Conservation (phyloP, 2,329 filamentous ascomycete species). For the Penicillium glabrum region DNA sequence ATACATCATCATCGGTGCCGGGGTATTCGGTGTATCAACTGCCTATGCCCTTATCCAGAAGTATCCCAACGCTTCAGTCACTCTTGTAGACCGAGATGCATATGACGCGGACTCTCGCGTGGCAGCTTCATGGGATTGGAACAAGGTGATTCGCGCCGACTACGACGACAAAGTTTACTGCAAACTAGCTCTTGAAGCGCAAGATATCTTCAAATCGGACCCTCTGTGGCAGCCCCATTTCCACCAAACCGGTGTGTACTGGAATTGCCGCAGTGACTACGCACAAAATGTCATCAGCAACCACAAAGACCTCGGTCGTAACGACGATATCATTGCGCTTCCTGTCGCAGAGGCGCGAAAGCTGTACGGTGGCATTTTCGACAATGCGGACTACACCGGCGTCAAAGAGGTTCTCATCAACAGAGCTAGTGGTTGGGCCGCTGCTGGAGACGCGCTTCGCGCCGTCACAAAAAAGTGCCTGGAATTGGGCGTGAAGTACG, state of each 20-base stretch:
- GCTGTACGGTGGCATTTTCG: constrained; percentile 60
- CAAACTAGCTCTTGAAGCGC: constrained; percentile 26
- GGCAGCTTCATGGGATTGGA: constrained; percentile 33
- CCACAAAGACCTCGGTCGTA: constrained; percentile 51
- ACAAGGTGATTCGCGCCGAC: constrained; percentile 30
- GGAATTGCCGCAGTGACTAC: constrained; percentile 48
- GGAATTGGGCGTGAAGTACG: constrained; percentile 60
- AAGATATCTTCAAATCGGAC: constrained; percentile 38
- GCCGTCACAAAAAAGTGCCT: constrained; percentile 56
- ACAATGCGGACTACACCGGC: constrained; percentile 59
- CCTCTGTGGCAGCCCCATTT: constrained; percentile 41
- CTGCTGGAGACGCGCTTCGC: constrained; percentile 59
- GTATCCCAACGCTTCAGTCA: constrained; percentile 28
- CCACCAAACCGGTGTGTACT: constrained; percentile 55
- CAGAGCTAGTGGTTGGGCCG: constrained; percentile 62
- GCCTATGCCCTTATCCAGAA: constrained; percentile 30
- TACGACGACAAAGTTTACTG: constrained; percentile 31
- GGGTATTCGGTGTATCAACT: constrained; percentile 30
- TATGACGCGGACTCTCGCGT: constrained; percentile 36
- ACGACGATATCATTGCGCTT: constrained; percentile 48
- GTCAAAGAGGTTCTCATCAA: constrained; percentile 61
- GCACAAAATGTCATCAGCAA: constrained; percentile 51
- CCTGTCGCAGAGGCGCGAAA: constrained; percentile 55
- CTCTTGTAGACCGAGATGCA: constrained; percentile 29
- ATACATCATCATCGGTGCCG: constrained; percentile 27